Conservation (phyloP, 2,329 filamentous ascomycete genomes). For the Arthrobotrys iridis region DNA sequence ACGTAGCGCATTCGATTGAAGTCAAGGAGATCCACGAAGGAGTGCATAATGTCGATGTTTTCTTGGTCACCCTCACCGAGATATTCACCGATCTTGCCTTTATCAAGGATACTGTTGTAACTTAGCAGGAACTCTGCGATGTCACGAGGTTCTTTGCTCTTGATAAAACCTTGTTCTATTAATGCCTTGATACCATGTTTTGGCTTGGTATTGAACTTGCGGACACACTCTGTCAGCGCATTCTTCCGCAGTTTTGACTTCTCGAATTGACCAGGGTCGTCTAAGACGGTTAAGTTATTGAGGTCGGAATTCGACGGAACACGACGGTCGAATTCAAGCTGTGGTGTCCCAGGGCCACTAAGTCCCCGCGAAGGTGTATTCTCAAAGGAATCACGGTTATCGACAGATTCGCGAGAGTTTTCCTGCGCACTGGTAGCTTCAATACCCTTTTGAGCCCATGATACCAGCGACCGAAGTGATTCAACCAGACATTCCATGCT, state of each 20-base stretch:
- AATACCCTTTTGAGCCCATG: slow-evolving; percentile 74
- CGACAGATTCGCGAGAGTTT: slow-evolving; percentile 61
- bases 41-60: slow-evolving; percentile 97
- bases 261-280: slow-evolving; percentile 93
- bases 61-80: slow-evolving; percentile 91
- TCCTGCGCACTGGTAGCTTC: slow-evolving; percentile 63
- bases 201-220: slow-evolving; percentile 96
- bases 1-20: slow-evolving; percentile 92
- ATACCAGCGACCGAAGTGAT: slow-evolving; percentile 85
- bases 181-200: slow-evolving; percentile 90
- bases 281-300: slow-evolving; percentile 68
- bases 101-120: slow-evolving; percentile 82
- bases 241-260: slow-evolving; percentile 95
- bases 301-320: slow-evolving; percentile 53
- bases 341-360: slow-evolving; percentile 73
- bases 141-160: slow-evolving; percentile 78
- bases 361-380: slow-evolving; percentile 66
- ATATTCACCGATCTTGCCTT: slow-evolving; percentile 91
- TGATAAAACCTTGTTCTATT: slow-evolving; percentile 85
- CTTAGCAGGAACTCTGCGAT: slow-evolving; percentile 83
- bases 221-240: slow-evolving; percentile 85
- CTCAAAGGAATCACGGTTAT: slow-evolving; percentile 79
- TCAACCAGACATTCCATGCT: slow-evolving; percentile 89
- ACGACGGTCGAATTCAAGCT: slow-evolving; percentile 57
- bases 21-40: slow-evolving; percentile 95